phyloP scores from a whole-genome alignment of 768 basidiomycete species.

The Podaxis sp. region DNA sequence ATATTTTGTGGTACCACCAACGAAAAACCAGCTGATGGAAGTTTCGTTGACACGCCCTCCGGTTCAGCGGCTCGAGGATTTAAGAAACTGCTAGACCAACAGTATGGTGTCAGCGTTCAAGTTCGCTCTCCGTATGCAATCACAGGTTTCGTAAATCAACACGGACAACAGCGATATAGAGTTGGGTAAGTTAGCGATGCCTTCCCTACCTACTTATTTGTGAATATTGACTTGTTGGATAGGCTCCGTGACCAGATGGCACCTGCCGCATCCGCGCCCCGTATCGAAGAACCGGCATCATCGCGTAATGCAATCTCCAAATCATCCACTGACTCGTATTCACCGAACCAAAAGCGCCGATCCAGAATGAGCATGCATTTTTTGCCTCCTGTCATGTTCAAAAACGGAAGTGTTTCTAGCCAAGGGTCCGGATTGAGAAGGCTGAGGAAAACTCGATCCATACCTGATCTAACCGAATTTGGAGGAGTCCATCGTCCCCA shows the following conservation, averaged over 20 bases:
- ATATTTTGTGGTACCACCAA: neutral
- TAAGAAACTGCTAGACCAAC: slow-evolving; percentile 71
- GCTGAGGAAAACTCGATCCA: slow-evolving; percentile 71
- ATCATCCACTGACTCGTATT: slow-evolving; percentile 30
- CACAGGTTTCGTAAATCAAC: slow-evolving; percentile 78
- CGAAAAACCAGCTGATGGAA: slow-evolving; percentile 51
- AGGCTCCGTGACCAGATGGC: slow-evolving; percentile 62
- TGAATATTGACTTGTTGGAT: slow-evolving; percentile 6
- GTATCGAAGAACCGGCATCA: slow-evolving; percentile 48
- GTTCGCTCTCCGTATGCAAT: slow-evolving; percentile 77
- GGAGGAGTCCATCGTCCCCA: slow-evolving; percentile 13
- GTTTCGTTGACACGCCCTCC: slow-evolving; percentile 77
- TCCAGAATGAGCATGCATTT: slow-evolving; percentile 69
- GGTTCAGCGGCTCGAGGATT: slow-evolving; percentile 72
- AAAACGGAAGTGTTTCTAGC: slow-evolving; percentile 27
- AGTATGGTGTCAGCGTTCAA: slow-evolving; percentile 59
- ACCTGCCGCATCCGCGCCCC: slow-evolving; percentile 48
- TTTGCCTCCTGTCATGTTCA: slow-evolving; percentile 47
- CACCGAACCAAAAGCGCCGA: slow-evolving; percentile 45
- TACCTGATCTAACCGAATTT: slow-evolving; percentile 48
- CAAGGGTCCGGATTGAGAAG: slow-evolving; percentile 39
- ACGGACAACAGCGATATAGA: slow-evolving; percentile 74
- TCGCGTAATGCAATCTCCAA: slow-evolving; percentile 32
- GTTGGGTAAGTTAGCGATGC: slow-evolving; percentile 53
- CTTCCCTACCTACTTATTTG: neutral